Base-by-base conservation (phyloP, 495 filamentous ascomycete species). In the Aspergillus bridgeri region DNA sequence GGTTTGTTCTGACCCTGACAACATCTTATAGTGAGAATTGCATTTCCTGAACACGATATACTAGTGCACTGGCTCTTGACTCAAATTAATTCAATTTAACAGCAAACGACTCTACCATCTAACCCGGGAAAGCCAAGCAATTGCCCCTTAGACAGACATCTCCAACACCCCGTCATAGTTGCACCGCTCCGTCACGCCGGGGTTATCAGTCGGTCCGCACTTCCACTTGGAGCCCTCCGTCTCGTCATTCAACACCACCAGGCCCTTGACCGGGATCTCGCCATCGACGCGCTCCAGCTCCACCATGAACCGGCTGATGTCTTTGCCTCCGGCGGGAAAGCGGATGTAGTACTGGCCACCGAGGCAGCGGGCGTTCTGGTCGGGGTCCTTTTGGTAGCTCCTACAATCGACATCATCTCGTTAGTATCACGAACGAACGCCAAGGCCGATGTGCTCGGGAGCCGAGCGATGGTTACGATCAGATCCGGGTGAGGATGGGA, bases 301-400 rank as follows among this genome's bases (percentile, higher is more conserved):
- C 3, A 70, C 27, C 1, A 55, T 65, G 23, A 68, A 65, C 0
- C 19, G 15, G n/a, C 64, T 56, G 56, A 68, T 60, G 38, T 70
- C 56, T 2, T 29, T 19, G 25, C 48, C 47, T 3, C 65, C 65
- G 11, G 60, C 45, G 0, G 68, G 65, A 29, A 70, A 70, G 17
- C 50, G 57, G 20, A 70, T 63, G 19, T 65, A 66, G 52, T 70
- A 70, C 42, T 66, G 47, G 13, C 57, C 46, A 46, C 67, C 63
- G 54, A 65, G 58, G 60, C 68, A 70, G 4, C 65, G 65, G 11
- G 68, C 61, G 15, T 21, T 50, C 24, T 45, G 6, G 3, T 66
- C 53, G 7, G 68, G 68, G 8, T 18, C 13, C 0, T 42, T 9
- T 24, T 61, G 60, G 15, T 63, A 68, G 3, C 45, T 27, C 68